These are phyloP conservation scores for Ascochyta fabae DNA, from an alignment of 2,329 filamentous ascomycete species.

Conservation along the genomic window DNA sequence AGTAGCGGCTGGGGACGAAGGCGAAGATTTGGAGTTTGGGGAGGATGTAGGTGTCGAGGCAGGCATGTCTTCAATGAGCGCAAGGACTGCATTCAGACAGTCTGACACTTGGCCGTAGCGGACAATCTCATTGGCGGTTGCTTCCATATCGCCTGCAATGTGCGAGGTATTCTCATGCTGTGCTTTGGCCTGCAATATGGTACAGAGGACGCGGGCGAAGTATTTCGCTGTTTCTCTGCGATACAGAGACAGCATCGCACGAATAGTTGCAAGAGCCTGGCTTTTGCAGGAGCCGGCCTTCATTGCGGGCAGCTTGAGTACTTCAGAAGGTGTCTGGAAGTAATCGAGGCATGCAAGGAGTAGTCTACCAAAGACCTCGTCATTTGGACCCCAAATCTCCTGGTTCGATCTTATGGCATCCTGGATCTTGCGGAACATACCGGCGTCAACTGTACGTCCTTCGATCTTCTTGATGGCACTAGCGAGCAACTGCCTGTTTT, in stretches of 20 bases:
- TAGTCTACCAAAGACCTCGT: slow-evolving; percentile 73
- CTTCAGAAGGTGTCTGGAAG: slow-evolving; percentile 64
- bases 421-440: slow-evolving; percentile 80
- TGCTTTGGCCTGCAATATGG: slow-evolving; percentile 69
- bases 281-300: slow-evolving; percentile 76
- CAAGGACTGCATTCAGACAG: slow-evolving; percentile 48
- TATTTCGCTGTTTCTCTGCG: slow-evolving; percentile 71
- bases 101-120: slow-evolving; percentile 68
- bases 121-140: slow-evolving; percentile 75
- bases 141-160: slow-evolving; percentile 75
- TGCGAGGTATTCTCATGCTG: slow-evolving; percentile 73
- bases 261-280: slow-evolving; percentile 76
- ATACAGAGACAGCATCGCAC: slow-evolving; percentile 72
- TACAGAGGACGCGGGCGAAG: slow-evolving; percentile 70
- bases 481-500: slow-evolving; percentile 66
- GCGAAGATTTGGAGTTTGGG: slow-evolving; percentile 44
- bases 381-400: slow-evolving; percentile 68
- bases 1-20: slow-evolving; percentile 25
- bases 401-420: slow-evolving; percentile 71
- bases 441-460: slow-evolving; percentile 75
- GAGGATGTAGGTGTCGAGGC: slow-evolving; percentile 35
- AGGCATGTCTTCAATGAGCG: slow-evolving; percentile 43
- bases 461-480: slow-evolving; percentile 78
- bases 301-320: slow-evolving; percentile 60
- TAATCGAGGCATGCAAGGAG: slow-evolving; percentile 74